Evolutionary conservation across 768 basidiomycete genomes (phyloP), one percentile per base, ranked within the genome.

Genomic region (Epithele typhae): DNA sequence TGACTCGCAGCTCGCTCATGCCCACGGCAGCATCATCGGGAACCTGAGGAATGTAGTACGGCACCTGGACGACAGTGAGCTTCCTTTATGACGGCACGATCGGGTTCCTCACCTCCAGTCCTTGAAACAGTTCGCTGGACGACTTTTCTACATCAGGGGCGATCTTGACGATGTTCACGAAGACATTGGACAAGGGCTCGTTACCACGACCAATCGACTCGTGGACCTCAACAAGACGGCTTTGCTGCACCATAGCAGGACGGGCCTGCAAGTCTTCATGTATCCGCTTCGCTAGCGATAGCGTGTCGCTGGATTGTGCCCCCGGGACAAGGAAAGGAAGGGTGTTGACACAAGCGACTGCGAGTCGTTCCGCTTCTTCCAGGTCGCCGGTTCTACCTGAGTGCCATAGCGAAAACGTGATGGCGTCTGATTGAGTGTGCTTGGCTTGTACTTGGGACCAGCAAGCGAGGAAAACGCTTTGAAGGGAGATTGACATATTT

Each of bases 341-440:
- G 8, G 73, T 63, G 45, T 76, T 75, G 58, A 72, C 63, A 49
- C 71, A 74, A n/a, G 74, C 73, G 15, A 68, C 52, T 4, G 70
- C 70, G n/a, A 76, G 49, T 27, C 58, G 62, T 23, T 67, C 68
- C 18, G 71, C 67, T 12, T 45, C 48, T 3, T 40, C 14, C 17
- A 54, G 12, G 8, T 49, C 48, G 19, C 42, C 48, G 9, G 68
- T 68, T 36, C 75, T 60, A 21, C 75, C 72, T 5, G 68, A 68
- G 40, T 75, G 73, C 75, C 74, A 76, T 14, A 76, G 62, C 4
- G 73, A 73, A 40, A 76, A 71, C 6, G 65, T 70, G 2, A 66
- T 63, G 17, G 51, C 52, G 12, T 55, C 49, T 17, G 63, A 49
- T 3, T 55, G 50, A 9, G 64, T 60, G 37, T 66, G 49, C 6